Conservation (phyloP, 2,329 filamentous ascomycete species). For the Pyricularia pennisetigena region DNA sequence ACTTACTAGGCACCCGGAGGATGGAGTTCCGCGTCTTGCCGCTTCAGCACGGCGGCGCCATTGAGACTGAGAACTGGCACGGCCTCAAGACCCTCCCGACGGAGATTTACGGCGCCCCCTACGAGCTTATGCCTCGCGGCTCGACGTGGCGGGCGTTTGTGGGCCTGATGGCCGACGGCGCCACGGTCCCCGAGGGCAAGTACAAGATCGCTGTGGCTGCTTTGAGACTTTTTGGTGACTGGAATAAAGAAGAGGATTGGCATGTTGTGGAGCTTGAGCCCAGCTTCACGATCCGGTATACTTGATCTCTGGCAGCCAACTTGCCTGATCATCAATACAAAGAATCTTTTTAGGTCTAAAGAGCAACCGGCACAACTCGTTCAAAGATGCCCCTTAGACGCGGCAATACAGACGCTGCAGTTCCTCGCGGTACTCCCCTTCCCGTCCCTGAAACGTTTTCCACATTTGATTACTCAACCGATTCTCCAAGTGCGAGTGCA, state of each 20-base stretch:
- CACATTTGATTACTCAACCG: not conserved
- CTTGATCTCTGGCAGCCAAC: not conserved
- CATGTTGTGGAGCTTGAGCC: not conserved
- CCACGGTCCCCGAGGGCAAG: not conserved
- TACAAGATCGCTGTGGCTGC: slow-evolving; percentile 1
- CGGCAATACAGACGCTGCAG: not conserved
- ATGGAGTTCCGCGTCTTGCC: not conserved
- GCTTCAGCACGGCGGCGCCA: too few species aligned
- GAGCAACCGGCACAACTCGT: not conserved
- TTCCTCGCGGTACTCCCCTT: not conserved
- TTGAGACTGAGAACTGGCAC: not conserved
- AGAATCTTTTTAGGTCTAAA: not conserved
- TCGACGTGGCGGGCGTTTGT: not conserved
- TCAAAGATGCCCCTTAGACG: not conserved
- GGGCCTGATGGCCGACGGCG: slow-evolving; percentile 1
- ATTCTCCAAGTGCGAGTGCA: not conserved
- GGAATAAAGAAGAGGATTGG: not conserved
- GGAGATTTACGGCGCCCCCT: not conserved
- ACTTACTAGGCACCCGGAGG: not conserved
- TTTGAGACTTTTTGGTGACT: not conserved
- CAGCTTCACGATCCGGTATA: not conserved
- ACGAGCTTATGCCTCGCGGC: not conserved
- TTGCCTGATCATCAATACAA: not conserved
- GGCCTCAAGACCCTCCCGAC: not conserved
- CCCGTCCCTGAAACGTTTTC: not conserved